A percentile compares a stretch with the other conserved stretches of the same genome.
Conservation (phyloP, 164 flowering plant genomes). For the Protea cynaroides region DNA sequence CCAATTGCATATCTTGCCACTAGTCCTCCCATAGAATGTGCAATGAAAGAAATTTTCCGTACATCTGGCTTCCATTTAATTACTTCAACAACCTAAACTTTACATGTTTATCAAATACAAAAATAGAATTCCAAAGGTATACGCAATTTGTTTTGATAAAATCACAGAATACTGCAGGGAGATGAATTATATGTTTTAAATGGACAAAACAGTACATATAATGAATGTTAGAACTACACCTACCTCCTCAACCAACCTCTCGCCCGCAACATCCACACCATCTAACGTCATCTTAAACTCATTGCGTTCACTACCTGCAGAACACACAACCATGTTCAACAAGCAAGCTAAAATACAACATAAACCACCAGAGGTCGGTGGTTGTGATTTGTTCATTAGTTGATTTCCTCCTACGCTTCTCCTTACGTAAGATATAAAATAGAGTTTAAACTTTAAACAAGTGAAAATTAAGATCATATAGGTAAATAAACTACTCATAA, state of each 20-base stretch:
- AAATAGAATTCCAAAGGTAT: not conserved
- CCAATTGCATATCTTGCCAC: conserved; percentile 97
- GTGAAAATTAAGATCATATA: no score
- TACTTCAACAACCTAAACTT: conserved; percentile 59
- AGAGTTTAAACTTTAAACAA: no score
- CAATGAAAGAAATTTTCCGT: conserved; percentile 75
- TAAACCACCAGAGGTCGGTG: not conserved
- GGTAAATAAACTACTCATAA: no score
- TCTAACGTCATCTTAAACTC: conserved; percentile 60
- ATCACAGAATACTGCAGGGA: not conserved
- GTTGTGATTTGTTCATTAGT: no score
- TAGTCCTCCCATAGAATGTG: conserved; percentile 92
- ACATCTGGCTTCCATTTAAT: conserved; percentile 49
- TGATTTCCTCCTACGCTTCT: no score
- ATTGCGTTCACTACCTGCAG: conserved; percentile 84
- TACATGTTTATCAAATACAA: not conserved
- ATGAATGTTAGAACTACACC: conserved; percentile 4
- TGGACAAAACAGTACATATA: not conserved
- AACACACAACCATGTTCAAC: conserved; percentile 7
- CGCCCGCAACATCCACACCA: conserved; percentile 98
- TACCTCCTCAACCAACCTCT: conserved; percentile 86
- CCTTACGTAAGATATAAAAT: no score
- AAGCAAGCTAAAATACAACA: not conserved
- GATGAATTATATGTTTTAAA: not conserved
- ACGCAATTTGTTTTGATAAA: not conserved